Conservation (phyloP, 1,284 basidiomycete genomes). For the Moesziomyces aphidis region DNA sequence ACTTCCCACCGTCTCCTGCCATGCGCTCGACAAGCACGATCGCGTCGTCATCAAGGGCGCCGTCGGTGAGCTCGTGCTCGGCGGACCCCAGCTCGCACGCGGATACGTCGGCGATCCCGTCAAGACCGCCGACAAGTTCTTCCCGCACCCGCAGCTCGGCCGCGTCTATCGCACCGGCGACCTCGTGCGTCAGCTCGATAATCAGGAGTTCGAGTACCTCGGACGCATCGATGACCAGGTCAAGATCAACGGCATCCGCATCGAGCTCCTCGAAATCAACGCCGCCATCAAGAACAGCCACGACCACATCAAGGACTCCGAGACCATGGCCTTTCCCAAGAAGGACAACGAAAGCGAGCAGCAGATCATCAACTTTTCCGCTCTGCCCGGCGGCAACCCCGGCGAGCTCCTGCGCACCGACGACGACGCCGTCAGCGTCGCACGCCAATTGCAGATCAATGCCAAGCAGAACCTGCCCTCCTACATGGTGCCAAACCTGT, state of each 20-base stretch:
- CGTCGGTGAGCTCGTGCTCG: conserved; percentile 67
- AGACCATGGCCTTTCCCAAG: conserved; percentile 63
- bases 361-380: conserved; percentile 67
- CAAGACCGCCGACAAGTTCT: conserved; percentile 66
- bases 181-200: conserved; percentile 63
- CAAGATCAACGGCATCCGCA: conserved; percentile 69
- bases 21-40: conserved; percentile 59
- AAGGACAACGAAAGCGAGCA: conserved; percentile 45
- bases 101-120: conserved; percentile 63
- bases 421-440: conserved; percentile 46
- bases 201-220: conserved; percentile 68
- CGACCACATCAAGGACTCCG: conserved; percentile 58
- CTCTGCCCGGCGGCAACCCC: conserved; percentile 38
- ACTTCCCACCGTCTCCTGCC: conserved; percentile 65
- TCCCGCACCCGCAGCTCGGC: conserved; percentile 58
- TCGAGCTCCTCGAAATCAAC: conserved; percentile 69
- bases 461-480: conserved; percentile 57
- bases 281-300: conserved; percentile 65
- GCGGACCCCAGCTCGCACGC: conserved; percentile 62
- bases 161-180: conserved; percentile 66
- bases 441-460: conserved; percentile 47
- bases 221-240: conserved; percentile 69
- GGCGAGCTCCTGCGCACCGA: conserved; percentile 51
- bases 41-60: conserved; percentile 65
- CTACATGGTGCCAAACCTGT: conserved; percentile 67